These are phyloP conservation scores for Pythium periplocum DNA, from an alignment of 352 stramenopile genomes.

Conservation along the genomic window DNA sequence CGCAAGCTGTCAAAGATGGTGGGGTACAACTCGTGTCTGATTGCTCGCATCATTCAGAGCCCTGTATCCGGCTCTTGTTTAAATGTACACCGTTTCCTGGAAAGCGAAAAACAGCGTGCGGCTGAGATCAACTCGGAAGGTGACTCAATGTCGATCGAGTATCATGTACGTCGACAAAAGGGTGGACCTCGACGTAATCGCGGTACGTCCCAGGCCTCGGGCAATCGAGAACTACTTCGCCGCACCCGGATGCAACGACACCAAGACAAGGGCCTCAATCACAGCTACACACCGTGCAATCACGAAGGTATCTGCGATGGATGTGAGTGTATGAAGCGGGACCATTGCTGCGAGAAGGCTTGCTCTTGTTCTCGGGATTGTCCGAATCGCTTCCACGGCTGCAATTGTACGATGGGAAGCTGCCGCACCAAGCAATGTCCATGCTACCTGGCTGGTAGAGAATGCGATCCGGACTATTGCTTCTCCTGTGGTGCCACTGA, in stretches of 20 bases:
- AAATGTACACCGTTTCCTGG: slow-evolving; percentile 26
- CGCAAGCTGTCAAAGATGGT: slow-evolving; percentile 34
- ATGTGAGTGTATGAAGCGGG: slow-evolving; percentile 50
- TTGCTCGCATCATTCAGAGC: slow-evolving; percentile 34
- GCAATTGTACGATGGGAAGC: slow-evolving; percentile 43
- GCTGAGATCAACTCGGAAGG: no score
- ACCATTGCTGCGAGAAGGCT: slow-evolving; percentile 51
- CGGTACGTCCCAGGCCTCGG: slow-evolving; percentile 2
- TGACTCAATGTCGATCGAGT: no score
- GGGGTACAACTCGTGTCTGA: slow-evolving; percentile 34
- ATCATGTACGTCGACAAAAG: slow-evolving; percentile 1
- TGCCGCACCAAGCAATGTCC: slow-evolving; percentile 53
- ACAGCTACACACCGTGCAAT: slow-evolving; percentile 56
- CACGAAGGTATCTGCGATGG: slow-evolving; percentile 50
- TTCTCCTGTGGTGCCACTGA: slow-evolving; percentile 66
- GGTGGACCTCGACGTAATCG: not conserved
- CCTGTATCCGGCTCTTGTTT: slow-evolving; percentile 24
- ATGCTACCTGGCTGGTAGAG: slow-evolving; percentile 42
- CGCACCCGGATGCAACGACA: slow-evolving; percentile 30
- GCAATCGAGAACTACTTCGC: slow-evolving; percentile 29
- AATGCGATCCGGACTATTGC: slow-evolving; percentile 75
- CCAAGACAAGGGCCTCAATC: slow-evolving; percentile 41
- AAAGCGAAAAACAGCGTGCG: no score
- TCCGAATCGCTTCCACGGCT: slow-evolving; percentile 60
- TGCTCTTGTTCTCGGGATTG: slow-evolving; percentile 62